Evolutionary conservation across 129 eudicot genomes (phyloP), one percentile per base, ranked within the genome.

Genomic region (Centrapalus pauciflorus): DNA sequence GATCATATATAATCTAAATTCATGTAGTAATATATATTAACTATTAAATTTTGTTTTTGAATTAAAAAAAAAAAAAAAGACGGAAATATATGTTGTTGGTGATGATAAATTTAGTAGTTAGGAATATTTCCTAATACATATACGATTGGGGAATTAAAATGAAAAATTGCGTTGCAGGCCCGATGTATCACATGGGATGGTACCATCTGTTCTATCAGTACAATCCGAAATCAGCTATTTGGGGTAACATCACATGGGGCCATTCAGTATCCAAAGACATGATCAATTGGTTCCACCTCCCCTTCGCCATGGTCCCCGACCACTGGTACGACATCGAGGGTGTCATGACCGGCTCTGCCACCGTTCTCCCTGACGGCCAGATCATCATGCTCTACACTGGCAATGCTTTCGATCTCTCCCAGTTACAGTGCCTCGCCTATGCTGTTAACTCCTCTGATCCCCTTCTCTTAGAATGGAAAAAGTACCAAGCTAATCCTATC

Each of bases 201-300:
- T 92, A 92, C 41, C 98, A 92, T 70, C 81, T 92, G 0, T 92
- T 92, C 76, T 92, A 91, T 46, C 97, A 91, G 63, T 91, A 91
- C 85, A 91, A 91, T 34, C 97, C 95, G 0, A 83, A 87, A n/a
- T 71, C 98, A 13, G 98, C 98, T 19, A 81, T 92, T 0, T 92
- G 98, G 98, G 98, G 98, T 0, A 92, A 83, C 79, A 92, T 92
- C 80, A 79, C 96, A 25, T 92, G 98, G 98, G 98, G 90, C 69
- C 98, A 92, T 24, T 95, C 98, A 0, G 84, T 88, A 2, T 92
- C 98, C 7, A 83, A 19, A 50, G 98, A 88, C 70, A 81, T 92
- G 46, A 86, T 92, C 70, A 75, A 82, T 55, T 92, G 96, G 96
- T 77, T 66, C 69, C 77, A 92, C 56, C 85, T 92, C 23, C 96